Evolutionary conservation across 345 rosid species (phyloP), one percentile per base, ranked within the genome.

Genomic region (Eucalyptus virginea): DNA sequence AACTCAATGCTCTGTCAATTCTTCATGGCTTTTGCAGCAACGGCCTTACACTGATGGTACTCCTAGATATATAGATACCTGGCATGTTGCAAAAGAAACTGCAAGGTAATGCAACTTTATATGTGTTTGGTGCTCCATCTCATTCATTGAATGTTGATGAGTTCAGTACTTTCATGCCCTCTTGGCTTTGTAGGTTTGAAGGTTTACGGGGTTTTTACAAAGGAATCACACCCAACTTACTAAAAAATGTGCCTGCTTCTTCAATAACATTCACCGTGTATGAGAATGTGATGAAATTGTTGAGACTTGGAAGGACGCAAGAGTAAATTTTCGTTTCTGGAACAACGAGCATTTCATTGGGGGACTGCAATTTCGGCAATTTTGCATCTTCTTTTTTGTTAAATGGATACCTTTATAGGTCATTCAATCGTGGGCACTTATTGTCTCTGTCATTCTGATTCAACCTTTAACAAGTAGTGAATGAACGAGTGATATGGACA

Each of bases 181-280:
- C 42, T 83, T 83, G 86, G 86, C 69, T 45, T 88, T 93, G 96
- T 94, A 96, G 99, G 91, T 96, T 93, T 65, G 98, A 98, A 91
- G 98, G 98, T 85, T 45, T 95, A 86, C 92, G 95, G 37, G 98
- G 98, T 88, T 97, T 98, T 90, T 98, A 97, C 94, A 95, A 94
- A 91, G 99, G 99, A 88, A 94, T 98, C 90, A 94, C 95, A 3
- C 96, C 99, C 16, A 98, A 93, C 93, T 94, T 98, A 69, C 88
- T 98, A 90, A 98, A 97, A 93, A 97, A 95, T 60, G 97, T 92
- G 80, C 99, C 99, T 88, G 97, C 99, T 83, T 93, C 99, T 87
- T 96, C 98, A 47, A 91, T 98, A 91, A 96, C 99, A 67, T 98
- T 98, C 93, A 91, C 95, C 58, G 98, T 95, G 56, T 98, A 92